phyloP scores from a whole-genome alignment of 2,329 filamentous ascomycete species.

The Penicillium sp. region DNA sequence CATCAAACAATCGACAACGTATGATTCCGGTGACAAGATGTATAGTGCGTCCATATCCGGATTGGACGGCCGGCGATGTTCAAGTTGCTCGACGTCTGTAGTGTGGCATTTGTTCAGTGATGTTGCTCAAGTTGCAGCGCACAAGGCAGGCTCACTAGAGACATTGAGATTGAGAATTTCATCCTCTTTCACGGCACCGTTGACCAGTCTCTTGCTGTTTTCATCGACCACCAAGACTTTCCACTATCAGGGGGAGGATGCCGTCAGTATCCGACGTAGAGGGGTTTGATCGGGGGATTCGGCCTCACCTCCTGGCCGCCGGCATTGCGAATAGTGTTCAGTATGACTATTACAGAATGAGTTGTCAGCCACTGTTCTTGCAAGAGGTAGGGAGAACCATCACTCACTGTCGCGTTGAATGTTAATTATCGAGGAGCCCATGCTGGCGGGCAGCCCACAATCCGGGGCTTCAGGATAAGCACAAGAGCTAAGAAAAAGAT shows the following conservation, averaged over 20 bases:
- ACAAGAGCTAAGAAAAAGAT: background rate
- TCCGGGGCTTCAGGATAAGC: conserved; percentile 18
- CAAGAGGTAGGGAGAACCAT: background rate
- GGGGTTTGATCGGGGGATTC: conserved; percentile 24
- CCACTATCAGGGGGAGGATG: conserved; percentile 60
- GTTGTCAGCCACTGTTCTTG: conserved; percentile 14
- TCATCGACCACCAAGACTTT: conserved; percentile 93
- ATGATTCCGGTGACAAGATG: conserved; percentile 76
- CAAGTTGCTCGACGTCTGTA: conserved; percentile 83
- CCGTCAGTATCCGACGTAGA: conserved; percentile 29
- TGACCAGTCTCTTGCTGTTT: conserved; percentile 75
- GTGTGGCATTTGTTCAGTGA: conserved; percentile 14
- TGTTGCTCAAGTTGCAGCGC: background rate
- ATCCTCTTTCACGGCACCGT: conserved; percentile 90
- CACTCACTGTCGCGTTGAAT: conserved; percentile 71
- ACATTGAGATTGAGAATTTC: conserved; percentile 96
- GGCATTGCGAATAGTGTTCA: conserved; percentile 70
- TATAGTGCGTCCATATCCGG: conserved; percentile 93
- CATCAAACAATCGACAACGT: conserved; percentile 90
- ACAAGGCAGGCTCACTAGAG: conserved; percentile 64
- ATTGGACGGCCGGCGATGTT: conserved; percentile 76
- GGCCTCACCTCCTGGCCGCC: conserved; percentile 71
- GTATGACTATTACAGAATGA: conserved; percentile 57
- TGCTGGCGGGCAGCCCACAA: conserved; percentile 46
- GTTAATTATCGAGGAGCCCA: conserved; percentile 81